Evolutionary conservation across 495 filamentous ascomycete species (phyloP), one percentile per base, ranked within the genome.

Genomic region (Penicillium crystallinum): DNA sequence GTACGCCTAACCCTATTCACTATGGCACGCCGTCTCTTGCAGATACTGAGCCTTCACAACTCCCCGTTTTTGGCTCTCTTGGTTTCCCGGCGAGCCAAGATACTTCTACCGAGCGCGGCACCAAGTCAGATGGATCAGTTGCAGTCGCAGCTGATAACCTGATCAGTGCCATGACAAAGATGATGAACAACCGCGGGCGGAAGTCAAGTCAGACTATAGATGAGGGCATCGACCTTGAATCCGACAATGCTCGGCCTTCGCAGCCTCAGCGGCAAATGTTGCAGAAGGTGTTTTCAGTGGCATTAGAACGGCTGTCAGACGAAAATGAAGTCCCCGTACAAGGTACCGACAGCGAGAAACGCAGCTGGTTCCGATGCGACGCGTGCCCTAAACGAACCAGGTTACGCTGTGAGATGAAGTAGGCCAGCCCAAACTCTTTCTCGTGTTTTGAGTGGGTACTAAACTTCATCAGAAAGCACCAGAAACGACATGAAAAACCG

Each of bases 401-500:
- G 3, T 76, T 86, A 12, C 78, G 68, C 39, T 90, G 84, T 57
- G 86, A 90, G 62, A 77, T 91, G 57, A 89, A 81, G 86, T 90
- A 77, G 58, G 79, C 62, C 1, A 9, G 30, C 25, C 9, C 19
- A 22, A 23, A 25, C 41, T 12, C 42, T 22, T 29, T 10, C 41
- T 4, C 3, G 5, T 46, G 5, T 22, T 49, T 7, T 37, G 4
- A 44, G 38, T 27, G 23, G 12, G 27, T 44, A 45, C 57, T 70
- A 50, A 65, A 18, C 19, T 7, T 43, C 21, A 47, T 14, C 31
- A 93, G 89, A 49, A 97, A 97, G 68, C 92, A 97, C 64, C 75
- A 82, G 66, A 95, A 91, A 59, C 85, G 93, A 8, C 93, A 97
- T 65, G 78, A 83, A 21, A 83, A 85, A 47, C 93, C 91, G 0